Base-by-base conservation (phyloP, 306 rosid species). In the Trichosanthes truncata region DNA sequence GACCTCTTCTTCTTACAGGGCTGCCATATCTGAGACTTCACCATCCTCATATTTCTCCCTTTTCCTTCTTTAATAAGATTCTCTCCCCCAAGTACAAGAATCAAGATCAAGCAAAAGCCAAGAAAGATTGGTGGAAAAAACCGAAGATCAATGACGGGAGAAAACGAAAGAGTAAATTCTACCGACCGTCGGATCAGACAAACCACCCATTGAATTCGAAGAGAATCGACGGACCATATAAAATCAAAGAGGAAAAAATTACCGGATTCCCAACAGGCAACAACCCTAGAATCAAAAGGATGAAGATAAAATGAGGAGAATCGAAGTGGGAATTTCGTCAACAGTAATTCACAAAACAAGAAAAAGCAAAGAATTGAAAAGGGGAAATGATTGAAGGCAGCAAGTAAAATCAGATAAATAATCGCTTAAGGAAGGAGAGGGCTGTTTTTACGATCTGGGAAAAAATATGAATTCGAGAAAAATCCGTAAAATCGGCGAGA, bases 1-100 rank as follows among this genome's bases (percentile, higher is more conserved):
- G 49, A 83, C 74, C 98, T 85, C 91, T 94, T 94, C 98, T 92
- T 94, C 94, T 94, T 94, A 56, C 97, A 90, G 0, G 98, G 98
- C 57, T 92, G 98, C 98, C 98, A 94, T 0, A 94, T 93, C 83
- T 87, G 93, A 66, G 94, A 94, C 90, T 94, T 94, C 0, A 81
- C 71, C 46, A 90, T 21, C 57, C 88, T 92, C 98, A 94, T 94
- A 80, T 89, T 83, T 46, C 68, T 48, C 61, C 20, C 21, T 63
- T n/a, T 36, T 1, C 66, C 2, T 59, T 25, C 26, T 59, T 59
- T 18, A 61, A 41, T 18, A 61, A 78, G 78, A 74, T 46, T 74
- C 78, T 48, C 60, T 73, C 26, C 6, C 56, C 61, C 36, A 74
- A 74, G 77, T 14, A 49, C 26, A 74, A 18, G 43, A 63, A 63